Evolutionary conservation across 768 basidiomycete genomes (phyloP), one percentile per base, ranked within the genome.

Genomic region (Royoungia palumana): DNA sequence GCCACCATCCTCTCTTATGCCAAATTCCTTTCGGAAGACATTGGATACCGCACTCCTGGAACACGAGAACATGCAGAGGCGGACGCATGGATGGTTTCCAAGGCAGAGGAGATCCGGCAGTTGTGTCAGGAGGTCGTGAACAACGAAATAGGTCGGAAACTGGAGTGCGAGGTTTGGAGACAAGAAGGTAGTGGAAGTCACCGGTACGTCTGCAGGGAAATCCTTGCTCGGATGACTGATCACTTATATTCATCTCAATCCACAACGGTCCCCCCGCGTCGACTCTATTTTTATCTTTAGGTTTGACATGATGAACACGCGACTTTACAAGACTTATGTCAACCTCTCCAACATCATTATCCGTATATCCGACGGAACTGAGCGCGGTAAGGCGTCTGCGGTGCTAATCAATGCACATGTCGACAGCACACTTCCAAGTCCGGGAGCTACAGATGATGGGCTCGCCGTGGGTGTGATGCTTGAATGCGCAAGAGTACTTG

Each of bases 161-260:
- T 95, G n/a, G 76, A 94, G 61, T 94, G 95, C 59, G 92, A 96
- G 61, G 82, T 94, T 0, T 95, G 90, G 88, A 74, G 85, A 47
- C 94, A 96, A 67, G 77, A 85, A 57, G 93, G 94, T 2, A 89
- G 83, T 53, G 93, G 94, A 5, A 85, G 79, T 55, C 93, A 95
- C 72, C 74, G 89, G 91, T 93, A 56, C 59, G 85, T 71, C 35
- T 50, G 14, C 32, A 32, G 6, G 5, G 6, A 6, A 32, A 32
- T 32, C 32, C 32, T 32, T 13, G 2, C 13, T 12, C 2, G 12
- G 8, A 30, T 12, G 28, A 1, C 13, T 5, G 28, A 12, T 28
- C 11, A 12, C 28, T 28, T 4, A 28, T 12, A 12, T 28, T 28
- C 28, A 28, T 12, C 28, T 28, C 28, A 11, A 28, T 13, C 28